Evolutionary conservation across 495 filamentous ascomycete species (phyloP).

Genomic region (Annulohypoxylon stygium): DNA sequence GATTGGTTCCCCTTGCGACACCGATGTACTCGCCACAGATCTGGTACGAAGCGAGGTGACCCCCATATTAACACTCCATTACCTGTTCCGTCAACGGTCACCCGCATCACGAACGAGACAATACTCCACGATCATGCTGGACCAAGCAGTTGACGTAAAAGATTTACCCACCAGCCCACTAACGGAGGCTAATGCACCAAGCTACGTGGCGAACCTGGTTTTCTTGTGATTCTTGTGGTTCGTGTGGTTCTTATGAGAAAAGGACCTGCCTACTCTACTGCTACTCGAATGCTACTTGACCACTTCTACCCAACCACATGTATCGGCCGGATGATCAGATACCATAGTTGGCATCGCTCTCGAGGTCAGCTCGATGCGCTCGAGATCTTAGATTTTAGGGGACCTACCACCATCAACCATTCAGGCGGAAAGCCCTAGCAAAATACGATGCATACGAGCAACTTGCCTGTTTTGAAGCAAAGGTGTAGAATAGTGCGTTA

Average conservation of each 20-base stretch:
- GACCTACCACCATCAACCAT: conserved; percentile 19
- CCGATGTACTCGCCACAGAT: conserved; percentile 17
- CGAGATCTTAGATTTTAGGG: conserved; percentile 14
- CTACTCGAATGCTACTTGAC: neutral
- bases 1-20: conserved; percentile 25
- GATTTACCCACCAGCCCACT: conserved; percentile 29
- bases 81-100: conserved; percentile 16
- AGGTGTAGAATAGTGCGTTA: neutral
- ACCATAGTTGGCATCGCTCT: conserved; percentile 12
- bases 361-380: neutral
- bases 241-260: neutral
- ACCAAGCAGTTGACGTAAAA: conserved; percentile 18
- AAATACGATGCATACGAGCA: conserved; percentile 12
- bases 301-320: conserved; percentile 22
- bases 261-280: neutral
- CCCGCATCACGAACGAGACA: conserved; percentile 17
- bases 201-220: conserved; percentile 23
- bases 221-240: too few relatives aligned
- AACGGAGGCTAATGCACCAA: conserved; percentile 26
- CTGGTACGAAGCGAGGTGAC: conserved; percentile 22
- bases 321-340: conserved; percentile 23
- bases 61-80: conserved; percentile 14
- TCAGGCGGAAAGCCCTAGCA: conserved; percentile 18
- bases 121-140: conserved; percentile 14
- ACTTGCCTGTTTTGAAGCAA: conserved; percentile 21